Conservation (phyloP, 139 green algal species). For the Spirogloea muscicola region DNA sequence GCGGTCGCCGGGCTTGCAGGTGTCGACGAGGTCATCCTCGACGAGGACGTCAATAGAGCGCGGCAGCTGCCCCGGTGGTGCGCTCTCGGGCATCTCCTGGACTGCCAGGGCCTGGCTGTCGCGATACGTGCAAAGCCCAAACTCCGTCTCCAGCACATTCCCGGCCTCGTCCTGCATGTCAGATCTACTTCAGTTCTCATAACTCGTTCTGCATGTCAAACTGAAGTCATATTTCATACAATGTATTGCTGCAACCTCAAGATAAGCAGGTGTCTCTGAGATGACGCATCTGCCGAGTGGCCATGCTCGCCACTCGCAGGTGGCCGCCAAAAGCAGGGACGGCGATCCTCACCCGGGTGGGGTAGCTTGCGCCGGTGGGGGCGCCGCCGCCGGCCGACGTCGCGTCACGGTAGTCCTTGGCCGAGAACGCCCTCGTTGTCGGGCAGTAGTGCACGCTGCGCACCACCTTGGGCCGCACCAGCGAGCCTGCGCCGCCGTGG, state of each 20-base stretch:
- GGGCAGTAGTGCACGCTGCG: conserved; percentile 86
- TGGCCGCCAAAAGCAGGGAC: too few relatives aligned
- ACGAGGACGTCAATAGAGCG: conserved; percentile 72
- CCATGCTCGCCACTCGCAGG: too few relatives aligned
- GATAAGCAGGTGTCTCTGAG: too few relatives aligned
- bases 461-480: conserved; percentile 86
- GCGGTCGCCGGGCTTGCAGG: conserved; percentile 90
- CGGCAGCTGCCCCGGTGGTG: conserved; percentile 90
- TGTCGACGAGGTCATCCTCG: conserved; percentile 73
- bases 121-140: conserved; percentile 83
- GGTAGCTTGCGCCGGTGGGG: conserved; percentile 69
- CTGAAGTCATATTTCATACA: too few relatives aligned
- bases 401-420: conserved; percentile 84
- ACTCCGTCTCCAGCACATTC: conserved; percentile 90
- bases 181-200: too few relatives aligned
- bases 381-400: conserved; percentile 69
- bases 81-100: conserved; percentile 96
- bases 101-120: conserved; percentile 80
- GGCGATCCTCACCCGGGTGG: conserved; percentile 63
- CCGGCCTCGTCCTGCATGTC: conserved; percentile 69
- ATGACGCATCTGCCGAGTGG: too few relatives aligned
- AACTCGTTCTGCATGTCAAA: too few relatives aligned
- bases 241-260: too few relatives aligned
- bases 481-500: conserved; percentile 57
- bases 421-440: conserved; percentile 63